A percentile compares a stretch with the other conserved stretches of the same genome.
These are phyloP conservation scores for Salvia rosmarinus DNA, from an alignment of 257 asterid genomes.

Conservation along the genomic window DNA sequence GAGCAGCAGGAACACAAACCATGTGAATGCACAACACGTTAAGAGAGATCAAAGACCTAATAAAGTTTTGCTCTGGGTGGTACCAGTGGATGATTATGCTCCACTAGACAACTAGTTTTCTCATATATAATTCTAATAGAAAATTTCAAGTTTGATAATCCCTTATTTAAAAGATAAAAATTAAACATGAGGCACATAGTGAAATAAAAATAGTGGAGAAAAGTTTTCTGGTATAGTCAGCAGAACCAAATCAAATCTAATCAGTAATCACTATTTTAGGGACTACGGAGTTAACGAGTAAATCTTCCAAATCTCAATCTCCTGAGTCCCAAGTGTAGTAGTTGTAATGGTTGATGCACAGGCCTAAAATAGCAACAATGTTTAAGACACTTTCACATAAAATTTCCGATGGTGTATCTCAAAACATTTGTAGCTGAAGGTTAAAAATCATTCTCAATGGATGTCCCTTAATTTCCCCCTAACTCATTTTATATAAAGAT, in stretches of 20 bases:
- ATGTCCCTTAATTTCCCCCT: not conserved
- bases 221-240: not conserved
- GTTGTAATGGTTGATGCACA: too few species aligned
- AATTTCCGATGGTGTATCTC: too few species aligned
- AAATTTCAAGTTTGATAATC: not conserved
- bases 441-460: not conserved
- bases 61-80: not conserved
- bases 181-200: not conserved
- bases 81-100: not conserved
- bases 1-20: not conserved
- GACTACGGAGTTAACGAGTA: too few species aligned
- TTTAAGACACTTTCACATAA: too few species aligned
- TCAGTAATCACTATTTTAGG: too few species aligned
- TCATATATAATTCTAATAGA: not conserved
- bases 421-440: not conserved
- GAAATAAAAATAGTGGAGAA: not conserved
- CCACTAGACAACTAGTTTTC: not conserved
- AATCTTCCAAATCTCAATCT: too few species aligned
- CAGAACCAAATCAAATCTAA: not conserved
- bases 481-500: not conserved
- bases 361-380: too few species aligned
- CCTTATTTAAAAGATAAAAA: not conserved
- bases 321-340: too few species aligned
- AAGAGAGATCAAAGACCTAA: not conserved
- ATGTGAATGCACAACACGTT: not conserved